Evolutionary conservation across 306 rosid species (phyloP).

Genomic region (Calophaca sinica): DNA sequence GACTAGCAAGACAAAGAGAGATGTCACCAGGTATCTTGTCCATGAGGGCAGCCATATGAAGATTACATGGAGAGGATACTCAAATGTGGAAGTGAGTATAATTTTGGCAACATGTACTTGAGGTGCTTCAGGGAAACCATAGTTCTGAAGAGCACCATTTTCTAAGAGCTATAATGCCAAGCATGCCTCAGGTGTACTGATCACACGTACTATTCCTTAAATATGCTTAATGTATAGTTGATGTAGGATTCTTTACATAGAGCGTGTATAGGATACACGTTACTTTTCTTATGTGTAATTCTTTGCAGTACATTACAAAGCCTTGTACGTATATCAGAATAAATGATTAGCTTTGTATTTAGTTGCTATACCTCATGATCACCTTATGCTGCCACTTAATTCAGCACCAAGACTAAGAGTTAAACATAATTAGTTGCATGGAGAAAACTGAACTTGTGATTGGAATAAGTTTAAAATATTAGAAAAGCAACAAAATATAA

Average conservation of each 20-base stretch:
- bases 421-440: background rate
- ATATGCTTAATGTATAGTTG: no score
- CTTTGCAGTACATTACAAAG: conserved; percentile 42
- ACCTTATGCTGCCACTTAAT: conserved; percentile 1
- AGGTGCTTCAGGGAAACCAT: conserved; percentile 35
- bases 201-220: no score
- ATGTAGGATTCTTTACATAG: no score
- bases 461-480: no score
- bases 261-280: conserved; percentile 49
- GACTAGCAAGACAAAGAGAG: no score
- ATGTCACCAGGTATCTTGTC: no score
- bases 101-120: conserved; percentile 10
- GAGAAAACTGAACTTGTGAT: conserved; percentile 21
- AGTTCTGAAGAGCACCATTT: conserved; percentile 39
- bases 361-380: conserved; percentile 14
- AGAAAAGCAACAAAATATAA: no score
- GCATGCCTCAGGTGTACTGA: no score
- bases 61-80: no score
- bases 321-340: conserved; percentile 45
- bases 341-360: conserved; percentile 31
- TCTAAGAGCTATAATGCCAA: no score
- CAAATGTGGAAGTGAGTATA: background rate
- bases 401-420: background rate
- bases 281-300: conserved; percentile 42
- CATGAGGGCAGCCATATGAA: no score